phyloP scores from a whole-genome alignment of 495 filamentous ascomycete genomes.

The Neurospora sp. region DNA sequence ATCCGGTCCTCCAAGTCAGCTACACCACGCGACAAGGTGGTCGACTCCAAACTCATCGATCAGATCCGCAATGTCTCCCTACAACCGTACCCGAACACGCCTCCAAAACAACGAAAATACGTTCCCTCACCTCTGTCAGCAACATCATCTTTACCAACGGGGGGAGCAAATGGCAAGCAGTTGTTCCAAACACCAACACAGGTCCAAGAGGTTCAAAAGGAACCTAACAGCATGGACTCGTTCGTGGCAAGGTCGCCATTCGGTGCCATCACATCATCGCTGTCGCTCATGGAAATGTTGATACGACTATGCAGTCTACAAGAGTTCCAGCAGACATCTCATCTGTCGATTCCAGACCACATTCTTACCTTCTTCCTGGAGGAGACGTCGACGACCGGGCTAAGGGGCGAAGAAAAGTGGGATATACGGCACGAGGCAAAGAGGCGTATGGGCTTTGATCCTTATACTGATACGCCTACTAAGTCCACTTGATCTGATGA shows the following conservation, averaged over 20 bases:
- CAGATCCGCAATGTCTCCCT: slow-evolving; percentile 34
- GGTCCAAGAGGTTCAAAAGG: background rate
- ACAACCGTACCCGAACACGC: slow-evolving; percentile 18
- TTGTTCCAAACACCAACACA: slow-evolving; percentile 1
- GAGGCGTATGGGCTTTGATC: slow-evolving; percentile 71
- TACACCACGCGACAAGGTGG: slow-evolving; percentile 6
- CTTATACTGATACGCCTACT: slow-evolving; percentile 26
- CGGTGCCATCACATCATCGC: slow-evolving; percentile 59
- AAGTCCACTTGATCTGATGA: background rate
- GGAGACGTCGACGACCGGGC: slow-evolving; percentile 64
- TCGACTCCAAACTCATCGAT: slow-evolving; percentile 29
- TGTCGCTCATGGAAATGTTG: slow-evolving; percentile 90
- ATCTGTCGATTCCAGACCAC: slow-evolving; percentile 91
- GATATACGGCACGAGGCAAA: slow-evolving; percentile 63
- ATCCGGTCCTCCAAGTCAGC: background rate
- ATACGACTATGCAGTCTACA: slow-evolving; percentile 89
- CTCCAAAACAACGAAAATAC: background rate
- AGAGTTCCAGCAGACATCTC: slow-evolving; percentile 90
- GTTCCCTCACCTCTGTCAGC: background rate
- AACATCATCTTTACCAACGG: background rate
- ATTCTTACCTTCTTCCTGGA: slow-evolving; percentile 89
- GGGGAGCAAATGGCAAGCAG: background rate
- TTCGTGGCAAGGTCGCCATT: slow-evolving; percentile 28
- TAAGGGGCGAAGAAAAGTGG: slow-evolving; percentile 59
- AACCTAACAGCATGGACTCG: slow-evolving; percentile 5